Evolutionary conservation across 441 rosid species (phyloP).

Genomic region (Pelargonium citronellum): DNA sequence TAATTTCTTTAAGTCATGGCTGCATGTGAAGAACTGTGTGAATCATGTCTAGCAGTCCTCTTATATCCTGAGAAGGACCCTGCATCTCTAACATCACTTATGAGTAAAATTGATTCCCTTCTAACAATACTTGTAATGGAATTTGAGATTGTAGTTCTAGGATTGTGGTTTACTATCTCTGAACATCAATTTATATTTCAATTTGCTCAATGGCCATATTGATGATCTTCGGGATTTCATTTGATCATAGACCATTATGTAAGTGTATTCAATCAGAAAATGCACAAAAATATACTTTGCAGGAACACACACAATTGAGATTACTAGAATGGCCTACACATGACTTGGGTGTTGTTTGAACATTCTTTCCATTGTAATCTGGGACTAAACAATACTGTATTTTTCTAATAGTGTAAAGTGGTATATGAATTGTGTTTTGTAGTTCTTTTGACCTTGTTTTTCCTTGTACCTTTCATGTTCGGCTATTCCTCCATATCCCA

Average conservation of each 20-base stretch:
- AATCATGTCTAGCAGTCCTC: background rate
- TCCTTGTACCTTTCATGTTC: background rate
- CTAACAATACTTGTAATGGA: background rate
- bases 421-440: slow-evolving; percentile 1
- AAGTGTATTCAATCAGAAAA: no score
- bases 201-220: no score
- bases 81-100: background rate
- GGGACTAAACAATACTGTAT: no score
- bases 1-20: background rate
- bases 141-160: background rate
- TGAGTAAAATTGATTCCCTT: background rate
- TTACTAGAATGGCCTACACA: no score
- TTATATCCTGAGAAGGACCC: slow-evolving; percentile 3
- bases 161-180: background rate
- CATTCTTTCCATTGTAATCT: background rate
- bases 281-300: background rate
- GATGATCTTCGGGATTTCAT: background rate
- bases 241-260: slow-evolving; percentile 3
- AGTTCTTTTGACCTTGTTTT: slow-evolving; percentile 4
- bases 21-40: background rate
- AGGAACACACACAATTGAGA: no score
- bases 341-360: background rate
- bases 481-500: background rate
- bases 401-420: background rate
- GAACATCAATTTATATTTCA: background rate